Evolutionary conservation across 768 basidiomycete genomes (phyloP).

Genomic region (Coprinopsis sp.): DNA sequence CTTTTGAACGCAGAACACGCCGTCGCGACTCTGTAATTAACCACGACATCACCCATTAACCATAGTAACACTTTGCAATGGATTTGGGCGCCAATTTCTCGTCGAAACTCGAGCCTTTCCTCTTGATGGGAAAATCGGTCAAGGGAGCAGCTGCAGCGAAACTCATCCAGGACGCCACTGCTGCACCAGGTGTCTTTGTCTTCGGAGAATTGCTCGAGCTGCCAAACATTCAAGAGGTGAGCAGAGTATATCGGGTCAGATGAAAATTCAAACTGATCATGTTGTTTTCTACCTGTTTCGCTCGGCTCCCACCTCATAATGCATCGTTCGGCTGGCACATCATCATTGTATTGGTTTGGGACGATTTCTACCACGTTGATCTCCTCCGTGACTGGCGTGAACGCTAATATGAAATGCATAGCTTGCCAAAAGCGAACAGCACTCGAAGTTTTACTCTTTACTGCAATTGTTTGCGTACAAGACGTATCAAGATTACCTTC

Average conservation of each 20-base stretch:
- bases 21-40: too few relatives aligned
- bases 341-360: not conserved
- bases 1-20: too few relatives aligned
- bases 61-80: too few relatives aligned
- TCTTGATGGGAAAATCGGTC: constrained; percentile 87
- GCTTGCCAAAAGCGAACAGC: constrained; percentile 64
- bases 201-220: constrained; percentile 86
- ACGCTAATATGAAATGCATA: constrained; percentile 24
- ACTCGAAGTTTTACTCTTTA: constrained; percentile 56
- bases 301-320: not conserved
- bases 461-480: constrained; percentile 88
- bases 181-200: constrained; percentile 87
- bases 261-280: not conserved
- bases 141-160: constrained; percentile 93
- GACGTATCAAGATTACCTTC: constrained; percentile 78
- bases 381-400: not conserved
- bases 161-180: constrained; percentile 78
- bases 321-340: not conserved
- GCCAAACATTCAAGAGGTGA: constrained; percentile 79
- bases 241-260: not conserved
- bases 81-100: constrained; percentile 60
- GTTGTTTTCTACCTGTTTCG: not conserved
- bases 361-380: not conserved
- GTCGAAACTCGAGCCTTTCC: constrained; percentile 79
- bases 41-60: too few relatives aligned